These are phyloP conservation scores for Lycium barbarum DNA, from an alignment of 257 asterid species.

Conservation along the genomic window DNA sequence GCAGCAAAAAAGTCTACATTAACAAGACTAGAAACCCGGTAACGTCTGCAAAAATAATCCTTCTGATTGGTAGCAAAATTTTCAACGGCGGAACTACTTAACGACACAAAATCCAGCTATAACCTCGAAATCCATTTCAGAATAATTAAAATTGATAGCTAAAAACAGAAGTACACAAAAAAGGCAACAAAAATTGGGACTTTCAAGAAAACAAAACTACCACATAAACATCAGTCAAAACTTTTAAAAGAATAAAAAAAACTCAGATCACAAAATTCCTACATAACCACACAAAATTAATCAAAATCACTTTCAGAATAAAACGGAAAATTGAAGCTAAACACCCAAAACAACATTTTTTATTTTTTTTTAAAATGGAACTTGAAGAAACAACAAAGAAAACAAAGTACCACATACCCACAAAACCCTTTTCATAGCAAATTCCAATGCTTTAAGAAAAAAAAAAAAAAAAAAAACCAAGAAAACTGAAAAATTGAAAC, in stretches of 20 bases:
- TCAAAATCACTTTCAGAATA: background rate
- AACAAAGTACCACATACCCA: background rate
- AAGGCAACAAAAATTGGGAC: background rate
- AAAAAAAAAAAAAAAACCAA: conserved; percentile 8
- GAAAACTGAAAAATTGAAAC: background rate
- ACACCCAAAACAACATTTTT: background rate
- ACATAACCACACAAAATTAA: background rate
- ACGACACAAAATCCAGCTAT: background rate
- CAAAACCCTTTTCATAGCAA: background rate
- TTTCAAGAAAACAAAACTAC: background rate
- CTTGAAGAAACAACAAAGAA: background rate
- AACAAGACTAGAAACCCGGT: background rate
- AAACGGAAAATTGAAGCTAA: background rate
- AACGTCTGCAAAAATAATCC: background rate
- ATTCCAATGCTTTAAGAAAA: background rate
- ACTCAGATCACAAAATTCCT: background rate
- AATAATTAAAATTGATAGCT: conserved; percentile 15
- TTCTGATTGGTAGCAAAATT: background rate
- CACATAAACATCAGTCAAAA: background rate
- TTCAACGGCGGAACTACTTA: conserved; percentile 27
- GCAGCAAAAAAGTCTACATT: background rate
- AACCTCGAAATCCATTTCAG: background rate
- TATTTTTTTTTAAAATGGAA: no score
- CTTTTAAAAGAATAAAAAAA: background rate
- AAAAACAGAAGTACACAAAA: background rate